Percentiles rank a stretch among this genome's conserved stretches.
Conservation (phyloP, 768 basidiomycete species). For the Lactifluus subvellereus region DNA sequence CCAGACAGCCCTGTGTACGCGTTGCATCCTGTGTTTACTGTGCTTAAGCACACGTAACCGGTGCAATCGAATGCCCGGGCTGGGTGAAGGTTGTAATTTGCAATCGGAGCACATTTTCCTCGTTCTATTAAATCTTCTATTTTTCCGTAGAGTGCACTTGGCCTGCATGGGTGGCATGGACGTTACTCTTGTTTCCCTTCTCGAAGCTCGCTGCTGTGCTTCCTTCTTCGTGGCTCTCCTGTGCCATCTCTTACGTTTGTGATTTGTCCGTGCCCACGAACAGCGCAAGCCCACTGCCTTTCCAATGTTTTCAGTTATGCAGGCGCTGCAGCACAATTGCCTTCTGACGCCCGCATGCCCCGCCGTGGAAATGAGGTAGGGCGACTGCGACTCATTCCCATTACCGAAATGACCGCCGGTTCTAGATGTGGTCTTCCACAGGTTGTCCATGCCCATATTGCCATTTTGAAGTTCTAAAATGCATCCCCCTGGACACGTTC, state of each 20-base stretch:
- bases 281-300: neutral
- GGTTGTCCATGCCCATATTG: neutral
- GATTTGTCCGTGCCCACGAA: neutral
- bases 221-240: neutral
- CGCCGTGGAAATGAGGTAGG: neutral
- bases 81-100: constrained; percentile 26
- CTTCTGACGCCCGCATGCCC: neutral
- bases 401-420: neutral
- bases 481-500: neutral
- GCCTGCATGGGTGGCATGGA: neutral
- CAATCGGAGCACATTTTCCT: constrained; percentile 22
- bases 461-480: neutral
- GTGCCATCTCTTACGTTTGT: neutral
- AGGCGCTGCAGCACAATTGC: neutral
- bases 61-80: neutral
- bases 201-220: neutral
- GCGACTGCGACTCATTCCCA: neutral
- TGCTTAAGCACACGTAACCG: constrained; percentile 12
- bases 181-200: neutral
- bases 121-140: neutral
- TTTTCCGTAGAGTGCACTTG: neutral
- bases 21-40: constrained; percentile 16
- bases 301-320: neutral
- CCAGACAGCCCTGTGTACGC: constrained; percentile 15
- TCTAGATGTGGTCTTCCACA: neutral